These are phyloP conservation scores for Aspergillus udagawae DNA, from an alignment of 2,329 filamentous ascomycete genomes.

Conservation along the genomic window DNA sequence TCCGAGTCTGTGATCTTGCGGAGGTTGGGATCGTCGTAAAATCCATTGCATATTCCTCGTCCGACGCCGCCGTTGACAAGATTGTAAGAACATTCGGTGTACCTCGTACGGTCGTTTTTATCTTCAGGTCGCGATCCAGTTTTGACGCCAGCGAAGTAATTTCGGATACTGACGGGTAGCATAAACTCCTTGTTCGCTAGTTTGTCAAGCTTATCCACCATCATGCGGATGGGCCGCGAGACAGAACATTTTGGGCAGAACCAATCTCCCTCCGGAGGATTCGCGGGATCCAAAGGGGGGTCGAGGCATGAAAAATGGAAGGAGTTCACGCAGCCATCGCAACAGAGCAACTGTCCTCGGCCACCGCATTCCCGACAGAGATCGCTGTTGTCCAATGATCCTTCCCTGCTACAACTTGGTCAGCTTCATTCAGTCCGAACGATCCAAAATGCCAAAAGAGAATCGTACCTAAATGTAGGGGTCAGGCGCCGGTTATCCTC, in stretches of 20 bases:
- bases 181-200: constrained; percentile 69
- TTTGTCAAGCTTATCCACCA: constrained; percentile 63
- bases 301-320: constrained; percentile 89
- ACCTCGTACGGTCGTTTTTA: constrained; percentile 48
- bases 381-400: constrained; percentile 70
- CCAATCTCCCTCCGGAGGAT: constrained; percentile 70
- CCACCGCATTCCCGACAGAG: constrained; percentile 82
- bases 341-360: constrained; percentile 82
- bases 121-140: constrained; percentile 68
- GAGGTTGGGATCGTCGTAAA: constrained; percentile 28
- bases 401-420: constrained; percentile 15
- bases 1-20: constrained; percentile 64
- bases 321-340: constrained; percentile 83
- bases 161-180: constrained; percentile 67
- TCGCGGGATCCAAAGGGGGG: constrained; percentile 64
- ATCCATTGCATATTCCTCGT: constrained; percentile 15
- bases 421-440: constrained; percentile 5
- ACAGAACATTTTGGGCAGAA: constrained; percentile 64
- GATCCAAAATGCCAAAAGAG: neutral
- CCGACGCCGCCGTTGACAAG: constrained; percentile 14
- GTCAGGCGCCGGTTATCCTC: constrained; percentile 21
- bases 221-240: constrained; percentile 57
- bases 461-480: constrained; percentile 7
- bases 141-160: constrained; percentile 74
- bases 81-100: constrained; percentile 6